Conservation (phyloP, 192 early-diverging fungal species). For the Glomus cerebriforme region DNA sequence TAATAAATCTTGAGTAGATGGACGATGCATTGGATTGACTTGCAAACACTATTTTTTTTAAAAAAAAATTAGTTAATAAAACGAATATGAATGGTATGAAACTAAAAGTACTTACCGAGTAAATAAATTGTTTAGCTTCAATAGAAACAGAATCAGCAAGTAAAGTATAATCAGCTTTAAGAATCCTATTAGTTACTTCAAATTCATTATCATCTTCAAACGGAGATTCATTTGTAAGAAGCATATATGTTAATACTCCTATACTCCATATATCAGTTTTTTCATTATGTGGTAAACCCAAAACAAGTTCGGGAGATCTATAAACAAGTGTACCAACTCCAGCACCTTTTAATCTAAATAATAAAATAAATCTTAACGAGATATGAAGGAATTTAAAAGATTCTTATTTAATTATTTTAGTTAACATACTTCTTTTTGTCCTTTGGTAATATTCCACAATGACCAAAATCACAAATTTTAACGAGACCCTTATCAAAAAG, state of each 20-base stretch:
- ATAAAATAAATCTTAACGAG: constrained; percentile 47
- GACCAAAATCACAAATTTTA: constrained; percentile 87
- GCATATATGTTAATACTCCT: constrained; percentile 86
- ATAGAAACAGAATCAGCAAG: neutral
- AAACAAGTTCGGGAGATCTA: constrained; percentile 80
- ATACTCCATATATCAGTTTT: constrained; percentile 95
- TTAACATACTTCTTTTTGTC: constrained; percentile 59
- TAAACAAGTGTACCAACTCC: constrained; percentile 89
- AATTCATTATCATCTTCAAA: constrained; percentile 52
- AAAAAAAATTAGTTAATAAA: neutral
- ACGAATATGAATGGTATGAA: neutral
- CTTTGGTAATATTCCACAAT: constrained; percentile 69
- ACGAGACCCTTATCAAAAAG: constrained; percentile 61
- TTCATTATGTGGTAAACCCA: constrained; percentile 84
- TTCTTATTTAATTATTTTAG: neutral
- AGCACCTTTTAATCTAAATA: constrained; percentile 40
- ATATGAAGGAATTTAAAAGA: too few species aligned
- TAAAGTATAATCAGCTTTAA: neutral
- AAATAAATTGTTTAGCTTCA: neutral
- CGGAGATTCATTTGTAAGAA: constrained; percentile 76
- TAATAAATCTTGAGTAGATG: neutral
- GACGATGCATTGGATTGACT: neutral
- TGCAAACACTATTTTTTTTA: neutral
- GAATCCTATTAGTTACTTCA: neutral
- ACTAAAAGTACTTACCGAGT: neutral